Evolutionary conservation across 2,329 filamentous ascomycete species (phyloP), one percentile per base, ranked within the genome.

Genomic region (Ramularia collo-cygni): DNA sequence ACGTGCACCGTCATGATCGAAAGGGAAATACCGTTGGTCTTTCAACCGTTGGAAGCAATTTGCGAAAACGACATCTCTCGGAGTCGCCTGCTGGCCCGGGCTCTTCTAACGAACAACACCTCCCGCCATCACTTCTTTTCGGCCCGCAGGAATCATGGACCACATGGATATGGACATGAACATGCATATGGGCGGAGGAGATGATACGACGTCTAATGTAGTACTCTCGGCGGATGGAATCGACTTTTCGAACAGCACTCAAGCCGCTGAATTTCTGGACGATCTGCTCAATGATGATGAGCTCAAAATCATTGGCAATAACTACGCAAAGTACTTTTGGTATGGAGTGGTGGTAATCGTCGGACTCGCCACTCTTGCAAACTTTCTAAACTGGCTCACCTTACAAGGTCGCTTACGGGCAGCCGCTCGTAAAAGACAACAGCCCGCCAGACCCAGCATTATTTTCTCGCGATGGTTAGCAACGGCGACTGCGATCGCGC

Each of bases 251-350:
- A 64, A 65, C 27, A 39, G 38, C 5, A 63, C 59, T 1, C 59
- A 64, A 40, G 63, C 62, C 4, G 40, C 51, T 1, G 56, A 54
- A 15, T 65, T 65, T 30, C 53, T 65, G 6, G 51, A 44, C 5
- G 51, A 63, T 7, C 51, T 66, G 13, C 50, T 65, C 8, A 59
- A 66, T 43, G 63, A 66, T 38, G 52, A 50, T 5, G 46, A 54
- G 14, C 56, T 66, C 21, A 58, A 63, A 33, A 28, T 60, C 9
- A 52, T 56, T 21, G 63, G 57, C 4, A 63, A 65, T 38, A 51
- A 51, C 19, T 60, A 61, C 39, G 63, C 64, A 1, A 53, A 57
- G 26, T 53, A 61, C 38, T 65, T 66, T 43, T 66, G 63, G 64
- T 65, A 63, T 37, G 64, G 62, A 2, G 50, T 64, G 16, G 58